These are phyloP conservation scores for Geum urbanum DNA, from an alignment of 306 rosid species.

Conservation along the genomic window DNA sequence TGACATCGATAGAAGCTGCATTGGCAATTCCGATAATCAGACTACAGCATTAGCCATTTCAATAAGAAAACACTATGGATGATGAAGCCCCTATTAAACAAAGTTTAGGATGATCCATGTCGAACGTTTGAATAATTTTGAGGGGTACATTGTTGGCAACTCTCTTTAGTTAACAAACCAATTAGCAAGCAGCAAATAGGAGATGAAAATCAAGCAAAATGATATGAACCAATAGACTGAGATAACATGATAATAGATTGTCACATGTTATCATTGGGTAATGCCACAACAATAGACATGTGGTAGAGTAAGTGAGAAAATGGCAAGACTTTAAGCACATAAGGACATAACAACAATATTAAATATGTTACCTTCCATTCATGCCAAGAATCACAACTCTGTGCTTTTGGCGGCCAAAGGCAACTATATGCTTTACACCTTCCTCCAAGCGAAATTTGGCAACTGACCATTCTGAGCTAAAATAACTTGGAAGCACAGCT, in stretches of 20 bases:
- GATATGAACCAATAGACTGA: neutral
- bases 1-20: slow-evolving; percentile 78
- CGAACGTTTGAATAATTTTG: no score
- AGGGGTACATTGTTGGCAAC: neutral
- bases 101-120: neutral
- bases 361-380: slow-evolving; percentile 70
- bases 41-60: neutral
- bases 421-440: slow-evolving; percentile 44
- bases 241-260: neutral
- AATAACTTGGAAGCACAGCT: slow-evolving; percentile 44
- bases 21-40: slow-evolving; percentile 12
- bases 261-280: neutral
- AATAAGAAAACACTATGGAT: neutral
- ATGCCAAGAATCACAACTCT: slow-evolving; percentile 66
- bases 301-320: neutral
- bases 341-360: neutral
- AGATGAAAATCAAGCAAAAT: neutral
- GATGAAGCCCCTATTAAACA: neutral
- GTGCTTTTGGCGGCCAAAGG: slow-evolving; percentile 77
- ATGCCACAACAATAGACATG: neutral
- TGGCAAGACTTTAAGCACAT: neutral
- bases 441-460: slow-evolving; percentile 5
- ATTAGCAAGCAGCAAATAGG: neutral
- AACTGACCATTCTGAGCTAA: slow-evolving; percentile 2
- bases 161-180: neutral